phyloP scores from a whole-genome alignment of 306 rosid genomes.

The Nissolia schottii region DNA sequence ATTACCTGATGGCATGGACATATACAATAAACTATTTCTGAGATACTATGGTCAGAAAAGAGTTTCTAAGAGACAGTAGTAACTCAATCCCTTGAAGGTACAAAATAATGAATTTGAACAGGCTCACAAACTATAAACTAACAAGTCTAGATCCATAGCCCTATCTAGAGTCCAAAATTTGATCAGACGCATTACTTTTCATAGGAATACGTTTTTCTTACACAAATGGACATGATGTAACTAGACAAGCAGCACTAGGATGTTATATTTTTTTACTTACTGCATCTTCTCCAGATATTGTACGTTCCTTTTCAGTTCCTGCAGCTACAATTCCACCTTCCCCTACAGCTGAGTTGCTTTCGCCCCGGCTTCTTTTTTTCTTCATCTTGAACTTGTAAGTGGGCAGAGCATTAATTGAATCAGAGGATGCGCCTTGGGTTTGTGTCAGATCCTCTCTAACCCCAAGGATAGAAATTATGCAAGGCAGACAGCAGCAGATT shows the following conservation, averaged over 20 bases:
- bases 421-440: constrained; percentile 85
- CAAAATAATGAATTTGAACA: neutral
- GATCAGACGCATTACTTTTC: neutral
- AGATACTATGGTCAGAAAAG: neutral
- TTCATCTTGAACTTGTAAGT: constrained; percentile 87
- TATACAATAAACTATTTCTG: neutral
- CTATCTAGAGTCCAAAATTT: neutral
- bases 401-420: constrained; percentile 82
- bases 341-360: constrained; percentile 39
- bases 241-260: neutral
- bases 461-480: constrained; percentile 92
- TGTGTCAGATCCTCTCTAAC: constrained; percentile 83
- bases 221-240: neutral
- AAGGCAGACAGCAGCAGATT: constrained; percentile 97
- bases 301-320: constrained; percentile 87
- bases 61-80: neutral
- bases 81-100: neutral
- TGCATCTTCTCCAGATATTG: constrained; percentile 92
- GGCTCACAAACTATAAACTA: neutral
- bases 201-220: neutral
- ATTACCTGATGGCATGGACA: neutral
- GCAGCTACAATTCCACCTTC: constrained; percentile 90
- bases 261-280: constrained; percentile 40
- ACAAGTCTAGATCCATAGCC: neutral
- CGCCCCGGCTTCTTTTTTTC: constrained; percentile 56